phyloP scores from a whole-genome alignment of 116 monocot genomes.

The Phalaenopsis hybrid region DNA sequence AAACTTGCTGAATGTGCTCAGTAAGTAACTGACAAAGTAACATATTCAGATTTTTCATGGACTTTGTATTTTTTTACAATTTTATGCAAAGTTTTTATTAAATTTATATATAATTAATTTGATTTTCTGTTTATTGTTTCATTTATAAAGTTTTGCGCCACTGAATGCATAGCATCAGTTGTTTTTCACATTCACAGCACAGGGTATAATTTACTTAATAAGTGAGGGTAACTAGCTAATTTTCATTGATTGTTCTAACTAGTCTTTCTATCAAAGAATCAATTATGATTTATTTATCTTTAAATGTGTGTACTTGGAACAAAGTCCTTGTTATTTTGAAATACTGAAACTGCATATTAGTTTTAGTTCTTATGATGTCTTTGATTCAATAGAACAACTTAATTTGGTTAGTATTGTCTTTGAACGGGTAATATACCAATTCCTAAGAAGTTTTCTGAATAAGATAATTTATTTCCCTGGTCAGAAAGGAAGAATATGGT shows the following conservation, averaged over 20 bases:
- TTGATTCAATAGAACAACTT: background rate
- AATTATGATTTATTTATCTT: background rate
- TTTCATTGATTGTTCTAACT: background rate
- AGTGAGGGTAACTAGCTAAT: background rate
- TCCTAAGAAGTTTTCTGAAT: background rate
- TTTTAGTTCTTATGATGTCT: background rate
- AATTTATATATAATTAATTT: background rate
- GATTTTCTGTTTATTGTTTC: background rate
- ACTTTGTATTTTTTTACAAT: background rate
- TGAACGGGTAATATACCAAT: background rate
- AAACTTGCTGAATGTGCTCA: slow-evolving; percentile 79
- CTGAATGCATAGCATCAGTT: background rate
- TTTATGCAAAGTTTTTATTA: background rate
- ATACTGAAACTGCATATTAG: background rate
- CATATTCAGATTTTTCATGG: background rate
- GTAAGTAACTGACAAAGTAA: slow-evolving; percentile 32
- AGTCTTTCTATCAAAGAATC: background rate
- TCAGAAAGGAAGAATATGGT: no score
- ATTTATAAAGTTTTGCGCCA: background rate
- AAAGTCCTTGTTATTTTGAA: no score
- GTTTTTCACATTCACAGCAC: background rate
- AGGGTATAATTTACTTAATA: background rate
- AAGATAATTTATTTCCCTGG: no score
- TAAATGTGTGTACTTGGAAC: background rate
- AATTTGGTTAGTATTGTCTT: background rate